Percentiles rank a stretch among this genome's conserved stretches.
phyloP scores from a whole-genome alignment of 2,329 filamentous ascomycete species.

The Claviceps sp. region DNA sequence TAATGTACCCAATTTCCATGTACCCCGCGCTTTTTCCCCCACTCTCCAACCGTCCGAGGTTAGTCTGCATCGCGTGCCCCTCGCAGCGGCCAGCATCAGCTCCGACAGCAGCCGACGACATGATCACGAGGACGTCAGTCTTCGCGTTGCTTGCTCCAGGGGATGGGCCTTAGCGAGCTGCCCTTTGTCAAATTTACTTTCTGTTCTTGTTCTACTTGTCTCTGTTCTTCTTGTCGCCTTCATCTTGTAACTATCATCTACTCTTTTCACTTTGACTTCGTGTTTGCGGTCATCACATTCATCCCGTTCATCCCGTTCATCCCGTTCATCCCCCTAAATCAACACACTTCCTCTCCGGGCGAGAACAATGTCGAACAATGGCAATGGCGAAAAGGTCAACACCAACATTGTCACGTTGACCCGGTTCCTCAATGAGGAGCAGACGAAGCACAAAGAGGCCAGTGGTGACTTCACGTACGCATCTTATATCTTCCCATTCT shows the following conservation, averaged over 20 bases:
- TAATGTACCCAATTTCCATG: too few relatives aligned
- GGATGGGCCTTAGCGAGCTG: background rate
- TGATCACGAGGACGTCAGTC: background rate
- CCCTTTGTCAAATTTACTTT: background rate
- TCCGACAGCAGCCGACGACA: conserved; percentile 2
- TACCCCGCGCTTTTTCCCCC: background rate
- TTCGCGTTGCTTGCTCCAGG: background rate
- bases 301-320: background rate
- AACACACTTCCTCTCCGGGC: background rate
- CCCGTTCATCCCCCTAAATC: background rate
- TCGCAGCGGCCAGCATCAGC: background rate
- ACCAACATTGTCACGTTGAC: conserved; percentile 93
- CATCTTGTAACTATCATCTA: background rate
- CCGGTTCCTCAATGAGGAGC: conserved; percentile 90
- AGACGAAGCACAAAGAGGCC: conserved; percentile 82
- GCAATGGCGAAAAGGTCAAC: conserved; percentile 66
- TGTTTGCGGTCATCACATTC: too few relatives aligned
- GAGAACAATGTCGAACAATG: conserved; percentile 21
- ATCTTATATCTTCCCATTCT: conserved; percentile 7
- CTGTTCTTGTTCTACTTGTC: background rate
- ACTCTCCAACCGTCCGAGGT: conserved; percentile 3
- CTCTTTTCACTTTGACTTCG: background rate
- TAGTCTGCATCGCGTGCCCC: background rate
- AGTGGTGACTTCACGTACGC: conserved; percentile 95
- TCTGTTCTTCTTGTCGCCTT: background rate